Base-by-base conservation (phyloP, 1,139 yeast species). In the Wickerhamiella pararugosa region DNA sequence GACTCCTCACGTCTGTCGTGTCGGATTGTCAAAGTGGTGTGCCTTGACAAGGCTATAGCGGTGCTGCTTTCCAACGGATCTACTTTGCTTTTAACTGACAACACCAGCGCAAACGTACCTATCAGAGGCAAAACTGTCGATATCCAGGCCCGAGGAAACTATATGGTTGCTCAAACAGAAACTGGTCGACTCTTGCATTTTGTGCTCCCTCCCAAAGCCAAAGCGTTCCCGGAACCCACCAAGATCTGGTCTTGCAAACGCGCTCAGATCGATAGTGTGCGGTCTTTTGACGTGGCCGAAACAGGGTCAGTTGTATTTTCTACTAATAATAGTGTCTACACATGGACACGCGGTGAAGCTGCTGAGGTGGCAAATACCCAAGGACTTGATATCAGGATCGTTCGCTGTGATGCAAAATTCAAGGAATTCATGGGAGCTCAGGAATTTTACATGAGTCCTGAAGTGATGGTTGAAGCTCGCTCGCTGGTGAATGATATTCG, bases 261-360 rank as follows among this genome's bases (percentile, higher is more conserved):
- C n/a, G 30, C 25, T 7, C 33, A 44, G 5, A 34, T 36, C 32
- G 53, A 51, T 29, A 39, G 31, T 4, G 38, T 48, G 3, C 6
- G 25, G 1, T 7, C 45, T 6, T 51, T 47, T 29, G 52, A 48
- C 27, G 37, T 50, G 7, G 39, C 45, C 6, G 51, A 43, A 6
- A 43, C 39, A 21, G 54, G 54, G n/a, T 15, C 27, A 1, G 50
- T 40, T 8, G 42, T 51, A 2, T 37, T 51, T 1, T 43, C 51
- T 10, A 51, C 54, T 1, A 32, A 25, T 21, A 10, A 47, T 3
- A 43, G 47, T 10, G 45, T 45, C 5, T 49, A 47, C 34, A 39
- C 38, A 6, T 44, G 43, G 41, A 33, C 35, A 10, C 26, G 33
- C 2, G 46, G 45, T 8, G 10, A 39, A 3, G 5, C 15, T 7